Conservation (phyloP, 2,329 filamentous ascomycete genomes). For the Helotiales sp. region DNA sequence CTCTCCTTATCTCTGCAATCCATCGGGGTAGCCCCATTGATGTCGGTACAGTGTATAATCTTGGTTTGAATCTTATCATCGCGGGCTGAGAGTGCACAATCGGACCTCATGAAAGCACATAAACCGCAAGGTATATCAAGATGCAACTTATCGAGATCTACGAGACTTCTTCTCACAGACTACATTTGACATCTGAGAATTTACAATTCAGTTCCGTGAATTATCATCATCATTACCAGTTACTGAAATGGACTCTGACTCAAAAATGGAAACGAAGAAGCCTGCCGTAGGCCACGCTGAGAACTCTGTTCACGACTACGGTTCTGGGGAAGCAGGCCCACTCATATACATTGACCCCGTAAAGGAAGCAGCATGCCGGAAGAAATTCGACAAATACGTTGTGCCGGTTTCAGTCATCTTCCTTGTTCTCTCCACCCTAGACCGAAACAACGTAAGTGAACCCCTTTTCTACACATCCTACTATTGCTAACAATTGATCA, state of each 20-base stretch:
- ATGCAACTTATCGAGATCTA: neutral
- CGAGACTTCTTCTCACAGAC: neutral
- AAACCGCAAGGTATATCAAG: neutral
- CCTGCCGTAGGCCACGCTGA: too few relatives aligned
- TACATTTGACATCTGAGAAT: neutral
- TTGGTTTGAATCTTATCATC: neutral
- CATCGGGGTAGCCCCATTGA: too few relatives aligned
- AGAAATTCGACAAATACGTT: constrained; percentile 8
- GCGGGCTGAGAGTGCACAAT: too few relatives aligned
- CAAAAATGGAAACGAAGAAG: too few relatives aligned
- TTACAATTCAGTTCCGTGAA: too few relatives aligned
- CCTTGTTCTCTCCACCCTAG: constrained; percentile 3
- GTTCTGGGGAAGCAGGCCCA: neutral
- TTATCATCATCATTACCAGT: too few relatives aligned
- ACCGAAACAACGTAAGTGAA: constrained; percentile 9
- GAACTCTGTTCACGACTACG: neutral
- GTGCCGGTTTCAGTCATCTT: constrained; percentile 10
- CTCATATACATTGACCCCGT: constrained; percentile 9
- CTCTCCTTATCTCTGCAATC: too few relatives aligned
- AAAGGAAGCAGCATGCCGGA: constrained; percentile 5
- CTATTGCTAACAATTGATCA: constrained; percentile 1
- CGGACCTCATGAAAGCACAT: too few relatives aligned
- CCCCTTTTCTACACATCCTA: neutral
- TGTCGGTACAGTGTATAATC: too few relatives aligned
- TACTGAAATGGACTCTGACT: neutral